Base-by-base conservation (phyloP, 345 rosid species). In the Euphorbia peplus region DNA sequence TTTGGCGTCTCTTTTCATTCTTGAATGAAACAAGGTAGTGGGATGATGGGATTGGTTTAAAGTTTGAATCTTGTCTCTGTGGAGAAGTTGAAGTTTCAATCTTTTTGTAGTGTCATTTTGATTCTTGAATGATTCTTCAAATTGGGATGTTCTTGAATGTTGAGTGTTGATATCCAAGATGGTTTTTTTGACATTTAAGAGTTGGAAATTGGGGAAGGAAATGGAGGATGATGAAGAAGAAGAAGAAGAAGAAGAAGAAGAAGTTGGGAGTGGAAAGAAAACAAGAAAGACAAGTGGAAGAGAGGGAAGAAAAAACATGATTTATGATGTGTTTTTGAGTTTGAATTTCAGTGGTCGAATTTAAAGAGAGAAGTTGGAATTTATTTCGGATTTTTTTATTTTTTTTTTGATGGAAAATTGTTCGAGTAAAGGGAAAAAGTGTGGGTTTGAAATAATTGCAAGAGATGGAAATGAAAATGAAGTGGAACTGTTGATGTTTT, bases 1-100 rank as follows among this genome's bases (percentile, higher is more conserved):
- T 37, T 62, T 75, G 0, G 58, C 67, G 69, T 95, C 99, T 66
- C 97, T 71, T 1, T 78, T 78, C 75, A 95, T 73, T 70, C 96
- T 95, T 16, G 90, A 82, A 22, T 83, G 88, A 68, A 95, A 86
- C 46, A 86, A 82, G 74, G 62, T 81, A 52, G 50, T 55, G 72
- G 69, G 88, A 74, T 81, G 65, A 15, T 79, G 82, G 32, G 63
- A 70, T 21, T 10, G 60, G 64, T 58, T 48, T 14, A 77, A 63
- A 6, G 83, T 32, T 3, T 87, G 22, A 50, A 50, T n/a, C 48
- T 60, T 78, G 67, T 95, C 96, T 50, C 99, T 81, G 69, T 88
- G 99, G 26, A 91, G 64, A 12, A 95, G 90, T 37, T 69, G 80
- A 14, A 89, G 79, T 68, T 79, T 77, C 83, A 79, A 63, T 35